Base-by-base conservation (phyloP, 2,329 filamentous ascomycete genomes). In the Alternaria sp. region DNA sequence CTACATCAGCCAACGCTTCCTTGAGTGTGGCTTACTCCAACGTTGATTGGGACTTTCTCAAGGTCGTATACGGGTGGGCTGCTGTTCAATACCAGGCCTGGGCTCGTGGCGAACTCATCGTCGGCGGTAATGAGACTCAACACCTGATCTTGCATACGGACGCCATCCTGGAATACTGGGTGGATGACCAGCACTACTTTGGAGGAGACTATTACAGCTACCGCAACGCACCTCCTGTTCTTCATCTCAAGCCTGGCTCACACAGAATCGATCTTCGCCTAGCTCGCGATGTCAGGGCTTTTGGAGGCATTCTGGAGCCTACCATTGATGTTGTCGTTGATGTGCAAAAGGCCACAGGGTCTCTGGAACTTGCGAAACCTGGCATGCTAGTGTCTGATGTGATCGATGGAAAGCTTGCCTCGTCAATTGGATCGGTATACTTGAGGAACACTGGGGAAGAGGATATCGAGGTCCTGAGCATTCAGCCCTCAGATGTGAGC, bases 21-120 rank as follows among this genome's bases (percentile, higher is more conserved):
- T 66, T 88, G 44, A 78, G 73, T 54, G 71, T 88, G 25, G 71
- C 72, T 23, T 88, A 87, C 69, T 78, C 81, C 9, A 75, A 84
- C 8, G 77, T 87, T n/a, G 81, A 88, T 62, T 88, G 86, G 86
- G 69, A 77, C 15, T 84, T 83, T 51, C 75, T 88, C 45, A 84
- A 85, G 65, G 75, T 80, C 12, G 77, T 88, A 12, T 88, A 89
- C 71, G 87, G 87, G 49, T 89, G 86, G 87, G 80, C 86, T 51
- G 85, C 85, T 17, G 76, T 86, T 12, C 87, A 89, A 69, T 88
- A 85, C 73, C 87, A 88, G 71, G 84, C 83, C 9, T 89, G 87
- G 87, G 81, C 82, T 25, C 81, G 86, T 52, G 86, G 87, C 36
- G 74, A 80, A 56, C 74, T 86, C n/a, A 72, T 75, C 17, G 74